Conservation (phyloP, 1,139 yeast species). For the Insectozyma bohioensis region DNA sequence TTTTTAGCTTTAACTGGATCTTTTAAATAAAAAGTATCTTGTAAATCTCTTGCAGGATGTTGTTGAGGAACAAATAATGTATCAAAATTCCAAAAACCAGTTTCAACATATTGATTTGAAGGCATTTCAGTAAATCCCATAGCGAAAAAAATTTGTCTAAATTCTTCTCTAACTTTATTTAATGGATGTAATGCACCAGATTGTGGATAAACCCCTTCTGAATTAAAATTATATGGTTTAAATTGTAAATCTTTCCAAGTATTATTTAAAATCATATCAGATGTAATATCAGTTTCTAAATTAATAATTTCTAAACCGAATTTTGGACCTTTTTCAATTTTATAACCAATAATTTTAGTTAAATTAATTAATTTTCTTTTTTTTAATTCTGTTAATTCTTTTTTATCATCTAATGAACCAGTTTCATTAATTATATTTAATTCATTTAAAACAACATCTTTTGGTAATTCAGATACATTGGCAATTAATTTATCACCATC, state of each 20-base stretch:
- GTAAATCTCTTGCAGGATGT: constrained; percentile 99
- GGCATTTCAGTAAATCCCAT: constrained; percentile 99
- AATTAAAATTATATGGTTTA: constrained; percentile 93
- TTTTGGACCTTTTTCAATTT: constrained; percentile 76
- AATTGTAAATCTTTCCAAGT: constrained; percentile 82
- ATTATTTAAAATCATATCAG: constrained; percentile 82
- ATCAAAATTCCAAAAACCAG: constrained; percentile 99
- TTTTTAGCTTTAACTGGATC: constrained; percentile 80
- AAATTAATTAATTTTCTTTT: constrained; percentile 84
- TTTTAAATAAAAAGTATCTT: constrained; percentile 95
- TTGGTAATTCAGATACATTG: constrained; percentile 51
- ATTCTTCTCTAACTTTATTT: constrained; percentile 94
- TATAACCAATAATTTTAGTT: constrained; percentile 74
- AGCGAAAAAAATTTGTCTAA: constrained; percentile 94
- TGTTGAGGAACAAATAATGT: constrained; percentile 96
- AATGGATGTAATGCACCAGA: constrained; percentile 97
- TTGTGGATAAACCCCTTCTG: constrained; percentile 84
- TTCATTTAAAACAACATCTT: constrained; percentile 66
- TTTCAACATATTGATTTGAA: constrained; percentile 93
- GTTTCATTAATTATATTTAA: constrained; percentile 57
- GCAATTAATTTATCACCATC: constrained; percentile 78
- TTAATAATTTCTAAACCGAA: constrained; percentile 79
- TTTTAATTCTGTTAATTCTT: constrained; percentile 80
- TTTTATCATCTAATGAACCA: constrained; percentile 59
- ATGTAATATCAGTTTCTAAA: constrained; percentile 89